phyloP scores from a whole-genome alignment of 1,284 basidiomycete species.

The Coniferiporia weirii region DNA sequence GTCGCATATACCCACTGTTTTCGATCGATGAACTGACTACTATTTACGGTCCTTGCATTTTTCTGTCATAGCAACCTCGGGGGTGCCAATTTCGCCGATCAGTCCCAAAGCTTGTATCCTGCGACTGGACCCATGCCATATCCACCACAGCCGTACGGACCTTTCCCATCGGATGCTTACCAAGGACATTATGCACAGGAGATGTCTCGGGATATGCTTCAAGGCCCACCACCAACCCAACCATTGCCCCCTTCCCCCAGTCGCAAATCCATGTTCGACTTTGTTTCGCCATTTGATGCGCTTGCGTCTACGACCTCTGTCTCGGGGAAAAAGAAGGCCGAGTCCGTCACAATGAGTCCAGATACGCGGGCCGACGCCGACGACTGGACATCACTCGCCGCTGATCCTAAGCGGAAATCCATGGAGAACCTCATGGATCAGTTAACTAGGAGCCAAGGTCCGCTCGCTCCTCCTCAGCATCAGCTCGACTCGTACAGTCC shows the following conservation, averaged over 20 bases:
- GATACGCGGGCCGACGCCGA: slow-evolving; percentile 43
- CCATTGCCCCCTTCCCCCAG: slow-evolving; percentile 58
- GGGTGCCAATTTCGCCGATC: slow-evolving; percentile 11
- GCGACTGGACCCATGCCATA: slow-evolving; percentile 14
- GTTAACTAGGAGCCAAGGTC: slow-evolving; percentile 48
- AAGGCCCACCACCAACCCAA: slow-evolving; percentile 28
- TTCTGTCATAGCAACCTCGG: slow-evolving; percentile 10
- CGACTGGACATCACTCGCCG: slow-evolving; percentile 47
- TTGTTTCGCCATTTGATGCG: slow-evolving; percentile 77
- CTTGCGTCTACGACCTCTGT: slow-evolving; percentile 40
- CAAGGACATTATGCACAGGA: slow-evolving; percentile 34
- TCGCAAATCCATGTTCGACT: slow-evolving; percentile 77
- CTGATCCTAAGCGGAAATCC: slow-evolving; percentile 70
- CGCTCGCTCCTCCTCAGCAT: slow-evolving; percentile 32
- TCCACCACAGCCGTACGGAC: slow-evolving; percentile 15
- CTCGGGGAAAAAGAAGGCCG: slow-evolving; percentile 57
- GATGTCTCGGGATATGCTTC: slow-evolving; percentile 25
- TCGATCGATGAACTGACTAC: not conserved
- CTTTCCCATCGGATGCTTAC: slow-evolving; percentile 11
- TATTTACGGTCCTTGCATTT: not conserved
- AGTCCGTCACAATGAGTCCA: slow-evolving; percentile 32
- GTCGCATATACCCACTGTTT: not conserved
- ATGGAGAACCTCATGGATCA: slow-evolving; percentile 75
- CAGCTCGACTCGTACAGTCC: slow-evolving; percentile 39
- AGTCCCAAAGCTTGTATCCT: slow-evolving; percentile 16